Evolutionary conservation across 345 rosid genomes (phyloP), one percentile per base, ranked within the genome.

Genomic region (Eucalyptus polyanthemos): DNA sequence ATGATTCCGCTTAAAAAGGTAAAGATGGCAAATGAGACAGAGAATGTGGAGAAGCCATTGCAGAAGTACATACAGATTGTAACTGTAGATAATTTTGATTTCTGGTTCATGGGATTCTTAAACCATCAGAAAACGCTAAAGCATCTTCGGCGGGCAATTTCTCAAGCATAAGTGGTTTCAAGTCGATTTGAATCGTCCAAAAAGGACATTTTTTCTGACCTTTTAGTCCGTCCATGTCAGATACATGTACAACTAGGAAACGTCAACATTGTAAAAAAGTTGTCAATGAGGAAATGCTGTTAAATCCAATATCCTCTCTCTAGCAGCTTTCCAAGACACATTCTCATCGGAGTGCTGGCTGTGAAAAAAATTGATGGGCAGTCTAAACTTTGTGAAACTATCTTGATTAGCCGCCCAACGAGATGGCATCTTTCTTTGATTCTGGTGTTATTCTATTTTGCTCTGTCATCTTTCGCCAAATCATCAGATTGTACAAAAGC

Each of bases 101-200:
- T 97, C 95, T 96, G 98, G 98, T 95, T 96, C 88, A 95, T 96
- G 98, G 98, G 99, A 6, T 96, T 97, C 93, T 86, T 93, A 50
- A 96, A 94, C 89, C 92, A 93, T 88, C 94, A 94, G 91, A 97
- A 94, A 92, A 95, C 97, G 90, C 92, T 96, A 88, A 93, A 93
- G 86, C 87, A 86, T 88, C 94, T 97, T 86, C 93, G 91, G 90
- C 94, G 89, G 50, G 94, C 96, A 34, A 81, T 92, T 40, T 91
- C 93, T 86, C 91, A 91, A 86, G 88, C 89, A 34, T 88, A 76
- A 65, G 29, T 4, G 47, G 47, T 76, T 76, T 76, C 85, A 1
- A 76, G 85, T 21, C 16, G 16, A 76, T 40, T 76, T 40, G 85
- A 76, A 76, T 15, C 3, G 37, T n/a, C 76, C 76, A 8, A 65